Percentiles rank a stretch among this genome's conserved stretches.
Evolutionary conservation across 148 eudicot genomes (phyloP).

Genomic region (Linanthus parryae): DNA sequence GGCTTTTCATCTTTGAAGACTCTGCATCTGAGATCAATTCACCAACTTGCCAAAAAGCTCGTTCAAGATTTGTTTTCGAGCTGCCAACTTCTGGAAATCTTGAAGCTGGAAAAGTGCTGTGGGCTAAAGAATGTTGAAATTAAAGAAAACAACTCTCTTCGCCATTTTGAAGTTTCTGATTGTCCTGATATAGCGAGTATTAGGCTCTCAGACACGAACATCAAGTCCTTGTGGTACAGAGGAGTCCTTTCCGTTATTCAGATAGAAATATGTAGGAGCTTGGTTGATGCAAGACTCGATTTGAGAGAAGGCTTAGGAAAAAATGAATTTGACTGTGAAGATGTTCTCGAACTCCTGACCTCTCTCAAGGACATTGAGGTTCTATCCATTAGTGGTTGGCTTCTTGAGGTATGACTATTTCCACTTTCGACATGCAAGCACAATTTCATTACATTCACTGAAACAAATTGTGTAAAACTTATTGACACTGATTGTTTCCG

Average conservation of each 20-base stretch:
- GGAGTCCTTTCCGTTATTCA: constrained; percentile 9
- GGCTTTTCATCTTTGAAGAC: constrained; percentile 11
- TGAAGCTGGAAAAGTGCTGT: constrained; percentile 19
- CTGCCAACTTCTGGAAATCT: constrained; percentile 9
- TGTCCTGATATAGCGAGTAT: constrained; percentile 8
- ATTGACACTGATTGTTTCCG: neutral
- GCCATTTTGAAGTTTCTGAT: constrained; percentile 3
- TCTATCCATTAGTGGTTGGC: constrained; percentile 18
- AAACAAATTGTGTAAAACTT: neutral
- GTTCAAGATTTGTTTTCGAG: constrained; percentile 11
- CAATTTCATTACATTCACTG: neutral
- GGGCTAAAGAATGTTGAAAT: constrained; percentile 12
- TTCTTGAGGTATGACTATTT: constrained; percentile 15
- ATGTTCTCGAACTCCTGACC: constrained; percentile 12
- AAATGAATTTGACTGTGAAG: constrained; percentile 18
- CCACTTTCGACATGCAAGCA: neutral
- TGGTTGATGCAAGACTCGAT: constrained; percentile 13
- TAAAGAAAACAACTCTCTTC: constrained; percentile 6
- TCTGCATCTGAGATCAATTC: constrained; percentile 15
- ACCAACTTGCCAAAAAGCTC: constrained; percentile 1
- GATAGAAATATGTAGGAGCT: neutral
- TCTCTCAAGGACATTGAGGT: constrained; percentile 13
- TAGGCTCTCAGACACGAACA: constrained; percentile 9
- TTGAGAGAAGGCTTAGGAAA: constrained; percentile 12
- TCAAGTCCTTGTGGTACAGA: constrained; percentile 9